Conservation (phyloP, 306 rosid species). For the Ochetophila trinervis region DNA sequence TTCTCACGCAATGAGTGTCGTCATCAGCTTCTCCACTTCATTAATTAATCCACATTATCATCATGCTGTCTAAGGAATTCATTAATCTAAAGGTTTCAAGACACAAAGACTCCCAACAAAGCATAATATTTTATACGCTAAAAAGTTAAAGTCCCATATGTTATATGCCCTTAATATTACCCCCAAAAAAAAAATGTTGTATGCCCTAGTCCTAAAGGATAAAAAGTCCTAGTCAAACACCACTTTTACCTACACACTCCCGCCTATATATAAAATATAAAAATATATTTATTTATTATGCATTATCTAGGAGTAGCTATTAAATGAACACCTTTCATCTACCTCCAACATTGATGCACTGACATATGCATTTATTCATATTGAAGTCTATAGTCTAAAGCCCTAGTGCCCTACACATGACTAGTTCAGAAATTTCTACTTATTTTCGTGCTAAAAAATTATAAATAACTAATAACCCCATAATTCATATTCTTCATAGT, state of each 20-base stretch:
- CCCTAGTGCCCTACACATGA: no score
- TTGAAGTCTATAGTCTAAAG: no score
- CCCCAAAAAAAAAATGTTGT: no score
- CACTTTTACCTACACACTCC: neutral
- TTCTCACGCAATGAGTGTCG: conserved; percentile 47
- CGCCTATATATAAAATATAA: neutral
- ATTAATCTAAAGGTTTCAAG: conserved; percentile 13
- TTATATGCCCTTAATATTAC: neutral
- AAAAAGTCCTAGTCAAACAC: neutral
- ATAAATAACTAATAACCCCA: no score
- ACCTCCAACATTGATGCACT: no score
- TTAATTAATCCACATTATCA: conserved; percentile 25
- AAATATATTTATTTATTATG: neutral
- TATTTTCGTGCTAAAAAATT: no score
- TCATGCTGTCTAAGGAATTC: conserved; percentile 39
- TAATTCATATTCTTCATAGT: no score
- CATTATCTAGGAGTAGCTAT: neutral
- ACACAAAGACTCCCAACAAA: conserved; percentile 20
- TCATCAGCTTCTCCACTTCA: conserved; percentile 32
- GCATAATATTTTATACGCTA: neutral
- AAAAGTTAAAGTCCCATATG: neutral
- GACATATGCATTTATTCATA: no score
- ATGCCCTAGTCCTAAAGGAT: neutral
- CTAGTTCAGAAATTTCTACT: no score
- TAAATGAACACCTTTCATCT: no score